Evolutionary conservation across 208 protist species (phyloP).

Genomic region (Lotmaria passim): DNA sequence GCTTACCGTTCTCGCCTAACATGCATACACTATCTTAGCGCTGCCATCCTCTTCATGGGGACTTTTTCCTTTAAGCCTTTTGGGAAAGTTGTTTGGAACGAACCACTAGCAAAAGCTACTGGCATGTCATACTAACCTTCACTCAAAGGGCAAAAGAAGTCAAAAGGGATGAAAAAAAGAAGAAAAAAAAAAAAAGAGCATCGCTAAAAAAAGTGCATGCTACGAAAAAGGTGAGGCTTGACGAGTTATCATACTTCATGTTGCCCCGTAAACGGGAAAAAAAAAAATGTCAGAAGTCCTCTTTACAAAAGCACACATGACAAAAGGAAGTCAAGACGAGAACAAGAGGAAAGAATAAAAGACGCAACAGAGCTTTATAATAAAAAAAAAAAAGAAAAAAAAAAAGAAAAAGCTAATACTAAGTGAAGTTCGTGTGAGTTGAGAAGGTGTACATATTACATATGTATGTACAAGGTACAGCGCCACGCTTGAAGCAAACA

Average conservation of each 20-base stretch:
- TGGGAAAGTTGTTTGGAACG: no score
- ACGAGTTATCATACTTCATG: slow-evolving; percentile 20
- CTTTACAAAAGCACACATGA: background rate
- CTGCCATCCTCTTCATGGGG: no score
- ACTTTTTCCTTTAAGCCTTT: no score
- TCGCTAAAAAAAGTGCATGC: slow-evolving; percentile 4
- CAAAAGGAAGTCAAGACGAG: slow-evolving; percentile 7
- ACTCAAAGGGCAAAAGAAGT: no score
- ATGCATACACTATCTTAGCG: slow-evolving; percentile 2
- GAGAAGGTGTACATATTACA: no score
- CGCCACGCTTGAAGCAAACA: no score
- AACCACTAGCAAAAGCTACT: no score
- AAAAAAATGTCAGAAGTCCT: background rate
- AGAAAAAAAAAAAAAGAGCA: background rate
- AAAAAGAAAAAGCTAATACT: background rate
- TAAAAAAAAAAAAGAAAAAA: slow-evolving; percentile 5
- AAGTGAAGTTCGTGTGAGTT: no score
- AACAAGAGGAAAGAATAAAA: slow-evolving; percentile 5
- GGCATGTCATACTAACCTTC: no score
- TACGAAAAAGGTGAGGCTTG: slow-evolving; percentile 14
- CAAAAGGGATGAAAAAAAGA: background rate
- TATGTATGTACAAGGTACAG: no score
- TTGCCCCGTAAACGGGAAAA: background rate
- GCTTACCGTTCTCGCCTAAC: slow-evolving; percentile 12
- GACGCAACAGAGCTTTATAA: background rate